Evolutionary conservation across 73 alveolate genomes (phyloP), one percentile per base, ranked within the genome.

Genomic region (Uronychia binucleata): DNA sequence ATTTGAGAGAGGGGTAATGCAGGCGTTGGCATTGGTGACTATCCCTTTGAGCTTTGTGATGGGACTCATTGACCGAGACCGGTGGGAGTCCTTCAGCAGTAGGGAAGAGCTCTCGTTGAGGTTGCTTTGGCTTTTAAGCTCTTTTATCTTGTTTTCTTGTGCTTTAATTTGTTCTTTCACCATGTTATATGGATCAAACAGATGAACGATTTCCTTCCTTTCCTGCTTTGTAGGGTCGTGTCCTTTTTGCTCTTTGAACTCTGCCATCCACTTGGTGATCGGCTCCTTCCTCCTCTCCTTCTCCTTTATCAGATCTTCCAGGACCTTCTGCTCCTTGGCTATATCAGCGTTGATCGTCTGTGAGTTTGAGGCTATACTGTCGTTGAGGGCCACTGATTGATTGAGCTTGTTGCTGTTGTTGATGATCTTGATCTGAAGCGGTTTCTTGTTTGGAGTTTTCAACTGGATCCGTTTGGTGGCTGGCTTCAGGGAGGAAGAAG

Each of bases 181-280:
- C 11, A 27, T 25, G 0, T 19, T 57, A 28, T 79, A 79, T 30
- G 57, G 29, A 27, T 31, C 34, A 28, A 33, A 79, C 0, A 79
- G 79, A 0, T 79, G 30, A 8, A 33, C 27, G 46, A 79, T 79
- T 25, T 28, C 76, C 81, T 79, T 77, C 59, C 59, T 79, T 19
- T 79, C 86, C 14, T 31, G 27, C 5, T 79, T 79, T 30, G 46
- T 35, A 57, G 76, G 60, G 30, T 79, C 59, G 8, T 77, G 13
- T 29, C 34, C 34, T 26, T 79, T 79, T 31, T 28, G 28, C 60
- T 30, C 59, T 1, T 79, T 77, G 34, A 79, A 79, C 0, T 28
- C 81, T n/a, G 46, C 32, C 80, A 0, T 29, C 81, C 86, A 79
- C 27, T 33, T 33, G 31, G 81, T 13, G 31, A 79, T 79, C 1